Percentiles rank a stretch among this genome's conserved stretches.
phyloP scores from a whole-genome alignment of 352 stramenopile genomes.

The Phytophthora macrochlamydospora region DNA sequence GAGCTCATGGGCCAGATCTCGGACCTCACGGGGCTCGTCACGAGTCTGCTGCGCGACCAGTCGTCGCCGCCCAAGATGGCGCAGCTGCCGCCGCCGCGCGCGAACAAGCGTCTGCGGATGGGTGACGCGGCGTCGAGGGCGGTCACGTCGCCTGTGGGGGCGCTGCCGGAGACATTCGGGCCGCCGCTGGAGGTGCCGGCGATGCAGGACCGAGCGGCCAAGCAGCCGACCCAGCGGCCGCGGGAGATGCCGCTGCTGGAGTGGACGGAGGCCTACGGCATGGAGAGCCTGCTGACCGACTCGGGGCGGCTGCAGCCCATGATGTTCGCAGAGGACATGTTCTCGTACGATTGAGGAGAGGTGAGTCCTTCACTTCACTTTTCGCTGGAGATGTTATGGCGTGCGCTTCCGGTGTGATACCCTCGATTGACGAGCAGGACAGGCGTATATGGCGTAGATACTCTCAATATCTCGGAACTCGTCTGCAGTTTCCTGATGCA shows the following conservation, averaged over 20 bases:
- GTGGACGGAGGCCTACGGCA: constrained; percentile 80
- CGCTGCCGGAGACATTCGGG: constrained; percentile 25
- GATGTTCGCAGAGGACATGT: constrained; percentile 65
- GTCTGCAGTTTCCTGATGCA: too few species aligned
- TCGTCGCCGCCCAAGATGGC: constrained; percentile 1
- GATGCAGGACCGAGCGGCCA: constrained; percentile 47
- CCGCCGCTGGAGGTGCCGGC: constrained; percentile 31
- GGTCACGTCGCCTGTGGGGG: constrained; percentile 15
- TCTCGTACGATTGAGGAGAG: too few species aligned
- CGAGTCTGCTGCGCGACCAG: constrained; percentile 74
- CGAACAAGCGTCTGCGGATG: constrained; percentile 56
- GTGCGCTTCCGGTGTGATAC: too few species aligned
- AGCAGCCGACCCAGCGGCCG: constrained; percentile 50
- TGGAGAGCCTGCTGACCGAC: constrained; percentile 83
- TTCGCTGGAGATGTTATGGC: too few species aligned
- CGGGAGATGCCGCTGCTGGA: constrained; percentile 76
- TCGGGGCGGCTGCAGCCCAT: constrained; percentile 52
- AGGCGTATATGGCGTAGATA: too few species aligned
- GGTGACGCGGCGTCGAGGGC: constrained; percentile 23
- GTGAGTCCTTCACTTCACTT: too few species aligned
- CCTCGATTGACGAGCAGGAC: too few species aligned
- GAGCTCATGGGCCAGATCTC: constrained; percentile 81
- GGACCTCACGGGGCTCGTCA: constrained; percentile 75
- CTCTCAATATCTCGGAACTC: too few species aligned
- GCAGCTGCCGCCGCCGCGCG: constrained; percentile 14